Evolutionary conservation across 164 flowering plant genomes (phyloP), one percentile per base, ranked within the genome.

Genomic region (Liriodendron chinense): DNA sequence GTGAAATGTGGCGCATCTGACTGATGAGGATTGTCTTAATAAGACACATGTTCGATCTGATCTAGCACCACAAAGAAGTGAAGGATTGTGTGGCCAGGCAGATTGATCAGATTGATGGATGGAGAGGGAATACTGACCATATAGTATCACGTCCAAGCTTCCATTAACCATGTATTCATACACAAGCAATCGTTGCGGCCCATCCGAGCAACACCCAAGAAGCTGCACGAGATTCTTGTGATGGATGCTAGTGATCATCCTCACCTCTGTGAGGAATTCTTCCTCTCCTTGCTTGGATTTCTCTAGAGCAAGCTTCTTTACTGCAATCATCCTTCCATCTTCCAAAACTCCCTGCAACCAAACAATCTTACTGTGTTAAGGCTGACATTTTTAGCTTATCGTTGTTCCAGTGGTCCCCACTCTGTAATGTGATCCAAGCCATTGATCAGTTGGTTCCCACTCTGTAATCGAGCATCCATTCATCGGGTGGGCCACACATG

Each of bases 181-280:
- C 16, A 88, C 90, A 9, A 91, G 89, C 2, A 88, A 78, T 53
- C 93, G 75, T 59, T 91, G 90, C 43, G 83, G 76, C 24, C 93
- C 92, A 75, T 89, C 90, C 0, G 91, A 85, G 83, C 96, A 91
- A 71, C 93, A 89, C 18, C 96, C 96, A 18, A 91, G 78, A 75
- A 91, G 92, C 50, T 92, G 87, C 74, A 91, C 91, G 57, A 91
- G 85, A 76, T 89, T 91, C 85, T 89, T 91, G 82, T 89, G 93
- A 74, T 90, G 93, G 67, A 89, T 90, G 78, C 93, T 89, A 1
- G 96, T 91, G 65, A 89, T 89, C 89, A 87, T 71, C 65, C 80
- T 83, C 68, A 87, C 92, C 78, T 91, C 96, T 65, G 89, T 65
- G 1, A 88, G 90, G 73, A 91, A 91, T 72, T 91, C 92, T 12